Conservation (phyloP, 1,139 yeast species). For the Geotrichum cucujoidarum region DNA sequence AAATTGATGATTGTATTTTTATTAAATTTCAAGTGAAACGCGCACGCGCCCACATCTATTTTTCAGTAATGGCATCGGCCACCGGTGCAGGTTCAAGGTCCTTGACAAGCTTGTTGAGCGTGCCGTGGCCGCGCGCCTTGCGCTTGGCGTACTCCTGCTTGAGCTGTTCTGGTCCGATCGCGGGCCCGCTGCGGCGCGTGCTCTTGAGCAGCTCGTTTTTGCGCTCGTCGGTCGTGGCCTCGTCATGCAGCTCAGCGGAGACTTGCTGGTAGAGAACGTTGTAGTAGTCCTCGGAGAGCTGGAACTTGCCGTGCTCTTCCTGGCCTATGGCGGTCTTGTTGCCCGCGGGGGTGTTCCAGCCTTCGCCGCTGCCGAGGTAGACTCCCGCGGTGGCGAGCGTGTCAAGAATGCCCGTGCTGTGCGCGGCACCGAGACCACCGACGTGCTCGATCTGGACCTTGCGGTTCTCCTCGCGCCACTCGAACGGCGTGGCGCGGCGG, state of each 20-base stretch:
- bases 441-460: slow-evolving; percentile 48
- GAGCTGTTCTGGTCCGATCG: slow-evolving; percentile 28
- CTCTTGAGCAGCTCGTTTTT: slow-evolving; percentile 26
- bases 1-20: too few relatives aligned
- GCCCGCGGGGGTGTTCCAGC: slow-evolving; percentile 42
- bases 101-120: not conserved
- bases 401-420: slow-evolving; percentile 63
- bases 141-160: slow-evolving; percentile 27
- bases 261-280: slow-evolving; percentile 25
- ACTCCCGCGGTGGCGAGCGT: slow-evolving; percentile 55
- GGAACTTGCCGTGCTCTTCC: slow-evolving; percentile 27
- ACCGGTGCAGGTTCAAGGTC: too few relatives aligned
- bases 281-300: slow-evolving; percentile 29
- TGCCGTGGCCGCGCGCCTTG: slow-evolving; percentile 20
- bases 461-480: slow-evolving; percentile 60
- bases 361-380: slow-evolving; percentile 68
- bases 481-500: slow-evolving; percentile 63
- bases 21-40: too few relatives aligned
- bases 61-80: too few relatives aligned
- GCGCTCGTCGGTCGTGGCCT: slow-evolving; percentile 22
- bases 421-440: slow-evolving; percentile 80
- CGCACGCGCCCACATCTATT: too few relatives aligned
- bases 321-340: slow-evolving; percentile 10
- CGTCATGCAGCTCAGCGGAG: slow-evolving; percentile 22
- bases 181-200: slow-evolving; percentile 33